Evolutionary conservation across 768 basidiomycete species (phyloP).

Genomic region (Amanita thiersii): DNA sequence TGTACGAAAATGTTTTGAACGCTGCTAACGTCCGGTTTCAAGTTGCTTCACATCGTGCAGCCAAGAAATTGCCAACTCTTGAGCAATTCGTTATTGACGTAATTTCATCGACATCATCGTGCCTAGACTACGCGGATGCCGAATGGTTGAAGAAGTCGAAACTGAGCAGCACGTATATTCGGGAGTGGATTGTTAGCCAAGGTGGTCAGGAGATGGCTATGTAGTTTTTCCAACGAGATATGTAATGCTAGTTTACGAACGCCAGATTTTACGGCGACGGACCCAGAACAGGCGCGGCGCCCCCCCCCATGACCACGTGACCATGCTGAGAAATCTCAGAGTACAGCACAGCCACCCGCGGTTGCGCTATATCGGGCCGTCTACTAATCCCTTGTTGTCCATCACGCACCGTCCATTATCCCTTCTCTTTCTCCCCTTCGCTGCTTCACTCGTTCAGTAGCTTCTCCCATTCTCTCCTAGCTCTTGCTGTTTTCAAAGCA

Average conservation of each 20-base stretch:
- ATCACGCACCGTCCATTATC: no score
- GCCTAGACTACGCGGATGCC: slow-evolving; percentile 57
- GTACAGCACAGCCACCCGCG: no score
- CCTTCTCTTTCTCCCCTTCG: not conserved
- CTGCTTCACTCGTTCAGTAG: slow-evolving; percentile 10
- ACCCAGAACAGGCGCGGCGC: no score
- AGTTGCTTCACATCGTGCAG: slow-evolving; percentile 62
- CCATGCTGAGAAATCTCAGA: no score
- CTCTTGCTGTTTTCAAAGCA: not conserved
- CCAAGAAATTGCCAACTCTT: slow-evolving; percentile 49
- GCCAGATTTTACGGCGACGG: no score
- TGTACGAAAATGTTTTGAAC: not conserved
- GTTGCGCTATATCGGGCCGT: no score
- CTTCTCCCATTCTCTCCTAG: not conserved
- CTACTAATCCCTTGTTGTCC: no score
- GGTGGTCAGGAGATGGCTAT: no score
- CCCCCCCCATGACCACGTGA: no score
- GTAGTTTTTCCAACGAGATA: no score
- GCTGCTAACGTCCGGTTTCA: no score
- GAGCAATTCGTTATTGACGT: slow-evolving; percentile 80
- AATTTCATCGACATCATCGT: slow-evolving; percentile 60
- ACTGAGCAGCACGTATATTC: slow-evolving; percentile 91
- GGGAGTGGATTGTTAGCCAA: slow-evolving; percentile 68
- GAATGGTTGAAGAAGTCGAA: slow-evolving; percentile 70
- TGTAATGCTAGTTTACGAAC: no score